Base-by-base conservation (phyloP, 805 yeast species). In the Lipomyces oligophaga region DNA sequence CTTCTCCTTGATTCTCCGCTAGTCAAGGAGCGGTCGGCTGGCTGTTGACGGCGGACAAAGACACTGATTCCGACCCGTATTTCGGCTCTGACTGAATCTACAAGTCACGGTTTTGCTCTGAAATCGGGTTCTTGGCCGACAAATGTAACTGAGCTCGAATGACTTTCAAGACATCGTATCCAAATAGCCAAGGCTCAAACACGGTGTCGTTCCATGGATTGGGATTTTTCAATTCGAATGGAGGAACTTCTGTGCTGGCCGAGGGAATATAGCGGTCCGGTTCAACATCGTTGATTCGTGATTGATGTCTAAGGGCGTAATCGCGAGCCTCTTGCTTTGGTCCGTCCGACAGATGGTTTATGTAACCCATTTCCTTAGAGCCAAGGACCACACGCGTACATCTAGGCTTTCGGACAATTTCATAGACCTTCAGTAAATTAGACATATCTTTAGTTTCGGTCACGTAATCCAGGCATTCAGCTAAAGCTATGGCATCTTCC, bases 171-270 rank as follows among this genome's bases (percentile, higher is more conserved):
- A 45, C 49, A 24, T 45, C 42, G 22, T 45, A 37, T 8, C 49
- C 49, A 24, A 45, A 27, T 41, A 45, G 48, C 45, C 44, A 45
- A 4, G 41, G 44, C 37, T 45, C 43, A 19, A 45, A 45, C 7
- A 45, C 49, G 1, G 40, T 24, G 31, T 45, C 49, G 20, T 44
- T 31, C 49, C 49, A 45, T 2, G 45, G 49, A 30, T 45, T 45
- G 31, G 49, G 49, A 21, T 45, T 34, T 15, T 28, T 15, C 20
- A 30, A 18, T 8, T 45, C 45, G 28, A 31, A 41, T 34, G 41
- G 43, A 5, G 44, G 45, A 13, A 45, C 27, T 16, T 33, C 45
- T 4, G 41, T 27, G 40, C 30, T 34, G 18, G 40, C 6, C 22
- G 38, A 32, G 3, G 41, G 32, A 1, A 7, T 31, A 28, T 27